These are phyloP conservation scores for Quercus gilva DNA, from an alignment of 306 rosid species.

Conservation along the genomic window DNA sequence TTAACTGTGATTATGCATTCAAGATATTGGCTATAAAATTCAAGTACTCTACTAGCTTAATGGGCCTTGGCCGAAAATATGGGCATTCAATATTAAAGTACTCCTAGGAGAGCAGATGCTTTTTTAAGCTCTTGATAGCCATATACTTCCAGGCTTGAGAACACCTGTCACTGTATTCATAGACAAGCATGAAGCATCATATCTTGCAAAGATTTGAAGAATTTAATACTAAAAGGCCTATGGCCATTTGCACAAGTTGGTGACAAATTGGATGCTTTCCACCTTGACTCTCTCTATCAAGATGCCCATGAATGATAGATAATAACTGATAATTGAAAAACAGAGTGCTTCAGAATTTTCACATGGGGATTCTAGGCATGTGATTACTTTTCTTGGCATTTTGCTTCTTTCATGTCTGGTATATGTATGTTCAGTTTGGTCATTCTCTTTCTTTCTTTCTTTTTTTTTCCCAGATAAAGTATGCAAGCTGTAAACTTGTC, in stretches of 20 bases:
- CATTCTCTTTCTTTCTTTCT: conserved; percentile 17
- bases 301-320: not conserved
- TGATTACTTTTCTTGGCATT: conserved; percentile 34
- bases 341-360: conserved; percentile 28
- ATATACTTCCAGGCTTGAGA: not conserved
- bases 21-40: not conserved
- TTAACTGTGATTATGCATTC: not conserved
- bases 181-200: conserved; percentile 1
- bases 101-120: too few species aligned
- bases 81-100: too few species aligned
- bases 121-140: too few species aligned
- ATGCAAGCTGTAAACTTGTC: not conserved
- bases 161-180: not conserved
- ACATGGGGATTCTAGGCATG: conserved; percentile 39
- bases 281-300: not conserved
- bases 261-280: not conserved
- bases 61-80: too few species aligned
- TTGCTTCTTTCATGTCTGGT: conserved; percentile 26
- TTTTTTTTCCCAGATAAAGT: not conserved
- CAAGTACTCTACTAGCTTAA: not conserved
- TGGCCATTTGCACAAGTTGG: conserved; percentile 19
- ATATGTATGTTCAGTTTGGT: conserved; percentile 20
- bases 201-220: conserved; percentile 18
- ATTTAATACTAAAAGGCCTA: conserved; percentile 4
- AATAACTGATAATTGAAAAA: conserved; percentile 1